Evolutionary conservation across 23 red algal species (phyloP).

Genomic region (Cyanidiococcus yangmingshanensis): DNA sequence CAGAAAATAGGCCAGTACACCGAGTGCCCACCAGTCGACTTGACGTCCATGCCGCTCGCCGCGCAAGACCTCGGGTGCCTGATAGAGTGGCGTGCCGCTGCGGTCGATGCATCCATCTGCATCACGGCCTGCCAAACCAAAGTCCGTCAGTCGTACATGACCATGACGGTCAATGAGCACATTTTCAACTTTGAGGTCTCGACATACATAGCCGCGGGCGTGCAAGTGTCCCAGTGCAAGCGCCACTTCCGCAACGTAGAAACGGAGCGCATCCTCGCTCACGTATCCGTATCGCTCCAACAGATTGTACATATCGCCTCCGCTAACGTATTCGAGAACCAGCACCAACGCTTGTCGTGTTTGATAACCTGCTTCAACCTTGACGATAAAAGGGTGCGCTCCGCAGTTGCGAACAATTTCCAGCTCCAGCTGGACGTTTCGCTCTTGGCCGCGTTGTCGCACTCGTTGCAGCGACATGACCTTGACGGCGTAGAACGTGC

Average conservation of each 20-base stretch:
- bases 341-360: conserved; percentile 63
- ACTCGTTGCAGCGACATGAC: conserved; percentile 66
- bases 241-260: conserved; percentile 73
- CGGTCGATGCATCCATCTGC: conserved; percentile 50
- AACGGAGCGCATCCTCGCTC: conserved; percentile 42
- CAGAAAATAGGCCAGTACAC: conserved; percentile 71
- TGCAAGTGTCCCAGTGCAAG: conserved; percentile 62
- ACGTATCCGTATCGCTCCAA: conserved; percentile 48
- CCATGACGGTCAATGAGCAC: conserved; percentile 82
- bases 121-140: conserved; percentile 80
- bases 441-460: conserved; percentile 32
- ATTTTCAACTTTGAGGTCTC: conserved; percentile 98
- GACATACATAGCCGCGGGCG: conserved; percentile 62
- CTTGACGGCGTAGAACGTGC: conserved; percentile 66
- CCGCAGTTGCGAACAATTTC: conserved; percentile 65
- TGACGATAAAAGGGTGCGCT: conserved; percentile 89
- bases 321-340: conserved; percentile 84
- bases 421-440: conserved; percentile 54
- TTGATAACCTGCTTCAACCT: conserved; percentile 63
- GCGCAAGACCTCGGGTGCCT: conserved; percentile 84
- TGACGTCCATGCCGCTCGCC: conserved; percentile 82
- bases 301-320: conserved; percentile 86
- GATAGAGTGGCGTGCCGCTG: conserved; percentile 86
- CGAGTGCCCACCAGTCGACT: conserved; percentile 97
- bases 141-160: conserved; percentile 92